Percentiles rank a stretch among this genome's conserved stretches.
phyloP scores from a whole-genome alignment of 2,329 filamentous ascomycete species.

The Ophiostoma angusticollis region DNA sequence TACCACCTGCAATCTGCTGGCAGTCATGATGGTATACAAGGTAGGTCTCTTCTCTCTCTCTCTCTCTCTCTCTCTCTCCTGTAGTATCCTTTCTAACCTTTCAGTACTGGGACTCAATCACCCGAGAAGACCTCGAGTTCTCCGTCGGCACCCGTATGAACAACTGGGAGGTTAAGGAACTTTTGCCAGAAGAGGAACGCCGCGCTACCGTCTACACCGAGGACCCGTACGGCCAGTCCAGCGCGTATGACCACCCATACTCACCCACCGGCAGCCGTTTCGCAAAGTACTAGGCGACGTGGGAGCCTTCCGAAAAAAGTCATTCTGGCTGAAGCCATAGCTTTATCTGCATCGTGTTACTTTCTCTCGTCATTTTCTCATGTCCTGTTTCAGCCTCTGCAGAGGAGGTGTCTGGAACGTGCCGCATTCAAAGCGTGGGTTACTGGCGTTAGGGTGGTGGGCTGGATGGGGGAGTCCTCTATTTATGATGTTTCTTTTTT shows the following conservation, averaged over 20 bases:
- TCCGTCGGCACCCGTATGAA: slow-evolving; percentile 90
- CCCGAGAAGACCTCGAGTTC: slow-evolving; percentile 94
- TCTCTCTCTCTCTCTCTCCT: not conserved
- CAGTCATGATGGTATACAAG: slow-evolving; percentile 99
- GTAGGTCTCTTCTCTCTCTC: slow-evolving; percentile 28
- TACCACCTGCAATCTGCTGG: slow-evolving; percentile 83
- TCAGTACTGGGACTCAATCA: slow-evolving; percentile 99
- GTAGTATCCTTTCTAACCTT: slow-evolving; percentile 15
- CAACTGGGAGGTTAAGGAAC: slow-evolving; percentile 97
- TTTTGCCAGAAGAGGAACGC: slow-evolving; percentile 68
- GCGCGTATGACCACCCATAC: slow-evolving; percentile 39
- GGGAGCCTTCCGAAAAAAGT: no score
- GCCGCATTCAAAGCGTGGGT: no score
- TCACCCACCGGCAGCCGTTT: slow-evolving; percentile 30
- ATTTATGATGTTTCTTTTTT: no score
- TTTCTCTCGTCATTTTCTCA: no score
- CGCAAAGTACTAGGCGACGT: slow-evolving; percentile 31
- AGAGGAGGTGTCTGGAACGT: no score
- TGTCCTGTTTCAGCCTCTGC: no score
- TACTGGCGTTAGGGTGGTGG: no score
- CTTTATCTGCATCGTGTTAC: no score
- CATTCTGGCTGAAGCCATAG: no score
- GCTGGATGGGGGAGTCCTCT: no score
- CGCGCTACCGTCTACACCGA: slow-evolving; percentile 61
- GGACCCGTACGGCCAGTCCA: slow-evolving; percentile 47